Evolutionary conservation across 2,329 filamentous ascomycete species (phyloP).

Genomic region (Metarhizium robertsii): DNA sequence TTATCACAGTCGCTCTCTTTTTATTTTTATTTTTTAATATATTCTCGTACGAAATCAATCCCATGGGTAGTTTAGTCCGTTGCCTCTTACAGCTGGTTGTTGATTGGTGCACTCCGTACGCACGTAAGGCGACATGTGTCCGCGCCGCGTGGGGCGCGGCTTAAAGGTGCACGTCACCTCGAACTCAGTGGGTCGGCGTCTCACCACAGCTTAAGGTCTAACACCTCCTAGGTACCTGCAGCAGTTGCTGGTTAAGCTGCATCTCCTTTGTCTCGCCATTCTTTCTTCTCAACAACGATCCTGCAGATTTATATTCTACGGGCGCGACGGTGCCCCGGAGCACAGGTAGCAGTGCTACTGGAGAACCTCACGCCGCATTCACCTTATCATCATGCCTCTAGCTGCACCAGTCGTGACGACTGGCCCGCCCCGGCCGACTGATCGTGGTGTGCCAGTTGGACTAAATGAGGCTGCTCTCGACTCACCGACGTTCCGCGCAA

Average conservation of each 20-base stretch:
- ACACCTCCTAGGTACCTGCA: too few species aligned
- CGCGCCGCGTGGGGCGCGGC: too few species aligned
- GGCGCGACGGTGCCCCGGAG: not conserved
- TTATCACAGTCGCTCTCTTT: not conserved
- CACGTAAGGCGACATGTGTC: too few species aligned
- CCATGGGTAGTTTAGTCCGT: too few species aligned
- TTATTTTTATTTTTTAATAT: not conserved
- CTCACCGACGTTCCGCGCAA: constrained; percentile 88
- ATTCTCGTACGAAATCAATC: not conserved
- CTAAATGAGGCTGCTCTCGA: constrained; percentile 94
- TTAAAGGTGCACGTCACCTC: not conserved
- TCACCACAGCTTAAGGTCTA: not conserved
- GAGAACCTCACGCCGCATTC: not conserved
- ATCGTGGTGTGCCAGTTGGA: constrained; percentile 58
- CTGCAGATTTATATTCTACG: not conserved
- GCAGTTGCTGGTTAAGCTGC: not conserved
- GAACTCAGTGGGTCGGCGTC: not conserved
- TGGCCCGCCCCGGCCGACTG: constrained; percentile 10
- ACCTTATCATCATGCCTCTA: constrained; percentile 11
- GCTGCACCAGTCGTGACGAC: constrained; percentile 5
- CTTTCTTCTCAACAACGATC: not conserved
- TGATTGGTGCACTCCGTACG: not conserved
- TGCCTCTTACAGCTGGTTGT: not conserved
- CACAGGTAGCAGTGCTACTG: constrained; percentile 3
- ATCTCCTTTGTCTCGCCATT: not conserved